Percentiles rank a stretch among this genome's conserved stretches.
Conservation (phyloP, 371 early-diverging fungal species). For the Basidiobolus meristosporus region DNA sequence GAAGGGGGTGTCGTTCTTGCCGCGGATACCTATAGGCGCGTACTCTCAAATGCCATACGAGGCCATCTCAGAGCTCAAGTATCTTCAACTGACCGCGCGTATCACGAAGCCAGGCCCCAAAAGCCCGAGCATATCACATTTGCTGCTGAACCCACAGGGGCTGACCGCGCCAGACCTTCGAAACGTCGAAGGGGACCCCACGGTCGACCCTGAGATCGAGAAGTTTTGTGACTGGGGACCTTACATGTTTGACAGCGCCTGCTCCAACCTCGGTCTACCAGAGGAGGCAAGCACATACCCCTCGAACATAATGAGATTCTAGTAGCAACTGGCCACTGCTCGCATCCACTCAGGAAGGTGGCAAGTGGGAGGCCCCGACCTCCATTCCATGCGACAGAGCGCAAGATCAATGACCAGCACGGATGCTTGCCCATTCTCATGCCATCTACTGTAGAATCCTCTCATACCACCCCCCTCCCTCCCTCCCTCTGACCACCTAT, state of each 20-base stretch:
- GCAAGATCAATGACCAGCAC: too few species aligned
- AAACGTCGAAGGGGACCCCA: background rate
- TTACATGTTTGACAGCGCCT: constrained; percentile 1
- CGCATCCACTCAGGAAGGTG: too few species aligned
- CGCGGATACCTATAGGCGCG: constrained; percentile 8
- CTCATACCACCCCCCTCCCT: too few species aligned
- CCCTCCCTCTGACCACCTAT: too few species aligned
- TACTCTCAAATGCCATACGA: constrained; percentile 18
- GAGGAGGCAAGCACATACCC: too few species aligned
- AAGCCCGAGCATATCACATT: background rate
- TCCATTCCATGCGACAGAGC: too few species aligned
- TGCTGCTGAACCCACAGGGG: background rate
- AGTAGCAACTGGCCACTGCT: too few species aligned
- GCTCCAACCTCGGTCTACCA: too few species aligned
- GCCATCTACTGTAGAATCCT: too few species aligned
- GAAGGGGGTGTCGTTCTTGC: constrained; percentile 13
- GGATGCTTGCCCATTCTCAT: too few species aligned
- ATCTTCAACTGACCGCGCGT: constrained; percentile 1
- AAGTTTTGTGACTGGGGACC: constrained; percentile 5
- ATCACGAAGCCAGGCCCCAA: background rate
- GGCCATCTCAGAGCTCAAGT: constrained; percentile 10
- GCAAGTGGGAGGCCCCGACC: too few species aligned
- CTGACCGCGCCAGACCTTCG: constrained; percentile 1
- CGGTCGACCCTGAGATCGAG: constrained; percentile 7
- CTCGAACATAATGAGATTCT: too few species aligned